phyloP scores from a whole-genome alignment of 1,284 basidiomycete species.

The Athelia psychrophila region DNA sequence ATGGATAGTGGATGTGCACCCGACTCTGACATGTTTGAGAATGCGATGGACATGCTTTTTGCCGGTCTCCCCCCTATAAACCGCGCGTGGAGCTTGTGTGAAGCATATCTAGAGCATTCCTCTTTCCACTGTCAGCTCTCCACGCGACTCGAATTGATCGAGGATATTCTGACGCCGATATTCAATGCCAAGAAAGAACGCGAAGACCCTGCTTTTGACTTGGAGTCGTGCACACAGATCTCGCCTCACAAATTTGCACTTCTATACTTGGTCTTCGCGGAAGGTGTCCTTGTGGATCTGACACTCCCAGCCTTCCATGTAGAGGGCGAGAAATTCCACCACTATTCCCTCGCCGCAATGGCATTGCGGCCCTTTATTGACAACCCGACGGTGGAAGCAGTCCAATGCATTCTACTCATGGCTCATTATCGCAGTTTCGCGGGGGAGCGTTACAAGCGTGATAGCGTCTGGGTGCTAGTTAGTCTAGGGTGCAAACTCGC shows the following conservation, averaged over 20 bases:
- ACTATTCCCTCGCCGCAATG: slow-evolving; percentile 42
- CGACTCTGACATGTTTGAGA: too few relatives aligned
- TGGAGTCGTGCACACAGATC: too few relatives aligned
- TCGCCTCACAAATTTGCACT: slow-evolving; percentile 45
- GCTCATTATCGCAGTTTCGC: slow-evolving; percentile 48
- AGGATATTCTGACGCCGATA: slow-evolving; percentile 29
- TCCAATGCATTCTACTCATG: slow-evolving; percentile 52
- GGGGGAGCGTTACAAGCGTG: slow-evolving; percentile 42
- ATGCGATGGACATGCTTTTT: too few relatives aligned
- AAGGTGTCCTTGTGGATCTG: slow-evolving; percentile 51
- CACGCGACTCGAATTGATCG: slow-evolving; percentile 38
- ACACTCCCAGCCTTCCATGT: slow-evolving; percentile 42
- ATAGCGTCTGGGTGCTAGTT: slow-evolving; percentile 49
- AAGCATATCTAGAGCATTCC: slow-evolving; percentile 41
- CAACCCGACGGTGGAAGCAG: slow-evolving; percentile 47
- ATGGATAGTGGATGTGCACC: too few relatives aligned
- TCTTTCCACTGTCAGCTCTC: slow-evolving; percentile 46
- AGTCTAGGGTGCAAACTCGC: slow-evolving; percentile 45
- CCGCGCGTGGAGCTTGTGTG: slow-evolving; percentile 34
- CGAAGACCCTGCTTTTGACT: neutral
- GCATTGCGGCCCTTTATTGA: slow-evolving; percentile 32
- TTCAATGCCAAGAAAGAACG: slow-evolving; percentile 19
- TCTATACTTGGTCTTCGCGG: slow-evolving; percentile 48
- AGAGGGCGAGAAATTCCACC: slow-evolving; percentile 51
- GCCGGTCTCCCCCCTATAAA: too few relatives aligned